phyloP scores from a whole-genome alignment of 2,329 filamentous ascomycete genomes.

The Phaeosphaeriaceae sp. region DNA sequence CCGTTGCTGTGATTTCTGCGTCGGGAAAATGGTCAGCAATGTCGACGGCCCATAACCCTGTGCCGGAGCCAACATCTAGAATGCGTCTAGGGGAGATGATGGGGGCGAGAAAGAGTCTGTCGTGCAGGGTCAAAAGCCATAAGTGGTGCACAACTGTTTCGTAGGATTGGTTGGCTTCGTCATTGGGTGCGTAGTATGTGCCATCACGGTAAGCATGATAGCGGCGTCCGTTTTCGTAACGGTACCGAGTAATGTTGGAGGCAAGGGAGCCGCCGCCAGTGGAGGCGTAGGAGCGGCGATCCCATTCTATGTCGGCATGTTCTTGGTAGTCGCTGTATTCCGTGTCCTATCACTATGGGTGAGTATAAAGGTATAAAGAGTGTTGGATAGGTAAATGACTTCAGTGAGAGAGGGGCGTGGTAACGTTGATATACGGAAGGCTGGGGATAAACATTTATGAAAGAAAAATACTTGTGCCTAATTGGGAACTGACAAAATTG shows the following conservation, averaged over 20 bases:
- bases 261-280: constrained; percentile 46
- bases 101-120: constrained; percentile 45
- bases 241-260: constrained; percentile 48
- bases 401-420: neutral
- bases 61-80: constrained; percentile 46
- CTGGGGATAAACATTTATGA: too few species aligned
- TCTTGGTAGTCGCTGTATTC: constrained; percentile 31
- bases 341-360: constrained; percentile 24
- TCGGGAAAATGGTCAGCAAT: constrained; percentile 47
- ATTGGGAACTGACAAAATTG: too few species aligned
- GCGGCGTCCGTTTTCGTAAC: constrained; percentile 46
- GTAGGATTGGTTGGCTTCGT: constrained; percentile 36
- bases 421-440: too few species aligned
- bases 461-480: too few species aligned
- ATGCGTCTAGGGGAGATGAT: constrained; percentile 34
- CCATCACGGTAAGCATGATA: constrained; percentile 46
- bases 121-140: constrained; percentile 44
- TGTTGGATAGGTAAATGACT: neutral
- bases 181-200: constrained; percentile 44
- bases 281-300: constrained; percentile 34
- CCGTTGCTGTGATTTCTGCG: constrained; percentile 44
- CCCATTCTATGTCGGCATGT: constrained; percentile 31
- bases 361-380: neutral
- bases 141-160: constrained; percentile 43
- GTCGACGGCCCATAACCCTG: constrained; percentile 46